A percentile compares a stretch with the other conserved stretches of the same genome.
Conservation (phyloP, 2,329 filamentous ascomycete genomes). For the Ophiocordyceps camponoti-saundersi region DNA sequence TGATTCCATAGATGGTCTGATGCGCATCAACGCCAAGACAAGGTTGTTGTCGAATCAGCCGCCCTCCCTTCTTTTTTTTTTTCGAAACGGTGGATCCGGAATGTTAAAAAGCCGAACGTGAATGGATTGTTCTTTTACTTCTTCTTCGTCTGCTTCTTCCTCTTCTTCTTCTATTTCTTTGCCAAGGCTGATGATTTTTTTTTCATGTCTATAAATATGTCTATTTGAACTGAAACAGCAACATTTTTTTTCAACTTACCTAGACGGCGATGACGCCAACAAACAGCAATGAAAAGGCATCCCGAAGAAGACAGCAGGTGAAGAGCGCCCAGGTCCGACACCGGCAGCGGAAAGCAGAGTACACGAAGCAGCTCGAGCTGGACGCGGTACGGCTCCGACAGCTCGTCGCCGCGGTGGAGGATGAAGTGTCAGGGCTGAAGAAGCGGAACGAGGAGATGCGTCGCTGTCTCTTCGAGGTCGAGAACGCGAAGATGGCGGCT, state of each 20-base stretch:
- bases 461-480: slow-evolving; percentile 12
- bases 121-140: too few species aligned
- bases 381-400: slow-evolving; percentile 30
- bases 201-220: too few species aligned
- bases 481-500: slow-evolving; percentile 1
- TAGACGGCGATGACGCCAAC: slow-evolving; percentile 3
- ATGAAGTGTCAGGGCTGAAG: slow-evolving; percentile 18
- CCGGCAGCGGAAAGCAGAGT: slow-evolving; percentile 37
- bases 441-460: slow-evolving; percentile 27
- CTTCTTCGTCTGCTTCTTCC: too few species aligned
- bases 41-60: not conserved
- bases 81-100: not conserved
- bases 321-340: slow-evolving; percentile 36
- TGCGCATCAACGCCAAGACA: not conserved
- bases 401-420: slow-evolving; percentile 24
- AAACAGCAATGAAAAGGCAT: slow-evolving; percentile 20
- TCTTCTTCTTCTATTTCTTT: too few species aligned
- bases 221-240: too few species aligned
- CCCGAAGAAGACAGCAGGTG: slow-evolving; percentile 32
- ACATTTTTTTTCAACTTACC: too few species aligned
- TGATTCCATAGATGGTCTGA: not conserved
- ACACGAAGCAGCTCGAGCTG: slow-evolving; percentile 35
- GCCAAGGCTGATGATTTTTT: too few species aligned
- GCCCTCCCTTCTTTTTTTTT: not conserved
- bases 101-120: too few species aligned